Evolutionary conservation across 371 early-diverging fungal genomes (phyloP), one percentile per base, ranked within the genome.

Genomic region (Phascolomyces articulosus): DNA sequence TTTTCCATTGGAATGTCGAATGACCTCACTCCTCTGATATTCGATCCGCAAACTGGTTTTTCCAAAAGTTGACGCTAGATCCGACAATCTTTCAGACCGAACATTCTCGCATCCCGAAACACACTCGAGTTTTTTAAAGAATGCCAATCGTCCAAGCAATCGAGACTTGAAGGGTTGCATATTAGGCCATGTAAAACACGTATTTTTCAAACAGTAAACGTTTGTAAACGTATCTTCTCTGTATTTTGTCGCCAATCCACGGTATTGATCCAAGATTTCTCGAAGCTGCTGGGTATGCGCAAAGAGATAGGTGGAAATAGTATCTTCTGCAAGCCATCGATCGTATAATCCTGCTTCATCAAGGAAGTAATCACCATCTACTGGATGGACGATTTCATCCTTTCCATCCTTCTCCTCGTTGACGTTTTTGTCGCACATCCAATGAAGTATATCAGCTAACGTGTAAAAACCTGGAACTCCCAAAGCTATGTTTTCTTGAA

Each of bases 71-170:
- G 44, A 44, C 16, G 4, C 49, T 16, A 78, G 58, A 40, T 77
- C 81, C 40, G 57, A 55, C 21, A 74, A 57, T 40, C 79, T 65
- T 24, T 64, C 63, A 29, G 58, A 54, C 20, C 78, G 65, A 1
- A 64, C 28, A 41, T 64, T 64, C 10, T 76, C 72, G 61, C 72
- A 76, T 2, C 61, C 40, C 3, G 68, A 60, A 13, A 77, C 54
- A 20, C 69, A 65, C 61, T 81, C 81, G 13, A 76, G 40, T 27
- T 72, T 72, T 31, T 75, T 78, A 40, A 80, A 80, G 28, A 76
- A 76, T 7, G 68, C 62, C 11, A 81, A 58, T 28, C 73, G 74
- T 4, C 72, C 74, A 23, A 80, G 53, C 13, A 64, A 53, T 1
- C 63, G 48, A 21, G 72, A 64, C 18, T 55, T 40, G 44, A 72